These are phyloP conservation scores for Pontederia paniculata DNA, from an alignment of 176 grass and related monocot genomes.

Conservation along the genomic window DNA sequence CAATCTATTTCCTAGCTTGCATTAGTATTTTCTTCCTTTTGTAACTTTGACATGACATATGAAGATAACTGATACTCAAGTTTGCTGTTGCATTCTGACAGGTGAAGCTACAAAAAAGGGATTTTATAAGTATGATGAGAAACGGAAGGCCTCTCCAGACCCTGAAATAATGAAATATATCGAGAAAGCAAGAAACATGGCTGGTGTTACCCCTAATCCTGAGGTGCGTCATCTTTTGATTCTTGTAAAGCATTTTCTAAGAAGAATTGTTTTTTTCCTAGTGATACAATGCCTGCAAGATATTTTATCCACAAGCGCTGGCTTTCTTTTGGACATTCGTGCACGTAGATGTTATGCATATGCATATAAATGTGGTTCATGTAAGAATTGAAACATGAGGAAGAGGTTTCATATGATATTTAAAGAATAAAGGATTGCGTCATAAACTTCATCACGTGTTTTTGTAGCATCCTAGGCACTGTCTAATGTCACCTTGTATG, in stretches of 20 bases:
- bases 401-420: no score
- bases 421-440: no score
- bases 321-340: no score
- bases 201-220: slow-evolving; percentile 47
- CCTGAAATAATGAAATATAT: slow-evolving; percentile 66
- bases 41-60: neutral
- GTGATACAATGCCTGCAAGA: no score
- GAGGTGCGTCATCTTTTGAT: slow-evolving; percentile 33
- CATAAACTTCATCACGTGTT: no score
- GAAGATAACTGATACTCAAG: neutral
- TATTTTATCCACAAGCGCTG: no score
- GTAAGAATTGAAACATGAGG: no score
- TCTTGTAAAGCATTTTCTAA: neutral
- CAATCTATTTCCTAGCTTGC: neutral
- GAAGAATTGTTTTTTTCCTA: no score
- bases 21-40: neutral
- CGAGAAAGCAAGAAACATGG: slow-evolving; percentile 68
- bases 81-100: slow-evolving; percentile 17
- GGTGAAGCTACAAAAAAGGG: slow-evolving; percentile 69
- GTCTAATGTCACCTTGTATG: no score
- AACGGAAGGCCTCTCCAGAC: slow-evolving; percentile 70
- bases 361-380: no score
- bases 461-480: no score
- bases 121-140: slow-evolving; percentile 95
- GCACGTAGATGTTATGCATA: no score